Conservation (phyloP, 202 grass and related monocot genomes). For the Setaria italica region DNA sequence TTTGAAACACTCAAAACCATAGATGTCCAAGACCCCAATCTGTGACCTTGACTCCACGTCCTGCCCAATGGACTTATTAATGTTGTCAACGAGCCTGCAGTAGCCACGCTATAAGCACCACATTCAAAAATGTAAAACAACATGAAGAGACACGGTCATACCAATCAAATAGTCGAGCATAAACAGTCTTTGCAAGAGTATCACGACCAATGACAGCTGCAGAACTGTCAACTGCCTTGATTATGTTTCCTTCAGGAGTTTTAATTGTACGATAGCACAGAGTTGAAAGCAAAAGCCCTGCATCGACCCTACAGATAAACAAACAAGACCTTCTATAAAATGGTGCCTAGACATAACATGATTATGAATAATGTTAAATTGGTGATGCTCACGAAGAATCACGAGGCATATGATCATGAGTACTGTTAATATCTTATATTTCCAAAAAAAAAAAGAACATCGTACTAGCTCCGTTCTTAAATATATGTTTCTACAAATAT, state of each 20-base stretch:
- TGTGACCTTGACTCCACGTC: slow-evolving; percentile 63
- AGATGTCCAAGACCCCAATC: slow-evolving; percentile 82
- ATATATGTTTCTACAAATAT: no score
- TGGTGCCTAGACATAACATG: slow-evolving; percentile 8
- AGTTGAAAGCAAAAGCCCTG: slow-evolving; percentile 62
- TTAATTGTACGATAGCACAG: slow-evolving; percentile 81
- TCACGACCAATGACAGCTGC: slow-evolving; percentile 70
- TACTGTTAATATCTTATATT: slow-evolving; percentile 26
- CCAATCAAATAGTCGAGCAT: slow-evolving; percentile 89
- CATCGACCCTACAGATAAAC: slow-evolving; percentile 70
- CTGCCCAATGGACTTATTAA: slow-evolving; percentile 91
- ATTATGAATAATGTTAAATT: slow-evolving; percentile 19
- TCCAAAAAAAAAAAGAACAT: not conserved
- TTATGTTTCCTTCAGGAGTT: slow-evolving; percentile 87
- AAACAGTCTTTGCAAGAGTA: slow-evolving; percentile 86
- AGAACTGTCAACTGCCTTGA: slow-evolving; percentile 72
- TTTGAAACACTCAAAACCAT: slow-evolving; percentile 93
- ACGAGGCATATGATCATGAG: slow-evolving; percentile 19
- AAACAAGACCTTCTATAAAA: slow-evolving; percentile 41
- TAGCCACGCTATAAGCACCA: slow-evolving; percentile 43
- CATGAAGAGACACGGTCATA: slow-evolving; percentile 40
- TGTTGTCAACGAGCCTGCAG: slow-evolving; percentile 89
- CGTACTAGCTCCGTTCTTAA: not conserved
- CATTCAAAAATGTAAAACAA: slow-evolving; percentile 28
- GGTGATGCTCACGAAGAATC: slow-evolving; percentile 2